Evolutionary conservation across 2,329 filamentous ascomycete genomes (phyloP).

Genomic region (Elsinoe arachidis): DNA sequence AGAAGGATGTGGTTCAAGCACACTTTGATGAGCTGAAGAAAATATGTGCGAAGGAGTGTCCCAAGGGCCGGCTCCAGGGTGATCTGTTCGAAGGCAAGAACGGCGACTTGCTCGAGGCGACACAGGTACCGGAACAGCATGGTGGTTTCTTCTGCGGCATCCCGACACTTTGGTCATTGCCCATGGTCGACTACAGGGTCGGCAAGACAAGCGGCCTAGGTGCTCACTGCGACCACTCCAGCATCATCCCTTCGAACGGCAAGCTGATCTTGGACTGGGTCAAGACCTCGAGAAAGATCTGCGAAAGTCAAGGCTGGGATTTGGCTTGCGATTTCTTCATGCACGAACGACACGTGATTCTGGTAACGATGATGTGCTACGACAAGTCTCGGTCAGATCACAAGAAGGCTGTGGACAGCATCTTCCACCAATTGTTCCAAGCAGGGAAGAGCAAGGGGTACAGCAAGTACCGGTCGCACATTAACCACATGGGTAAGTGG

Average conservation of each 20-base stretch:
- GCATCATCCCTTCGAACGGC: slow-evolving; percentile 2
- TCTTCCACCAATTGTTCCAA: slow-evolving; percentile 4
- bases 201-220: neutral
- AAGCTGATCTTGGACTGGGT: slow-evolving; percentile 6
- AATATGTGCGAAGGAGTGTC: neutral
- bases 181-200: slow-evolving; percentile 2
- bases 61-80: neutral
- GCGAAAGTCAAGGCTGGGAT: slow-evolving; percentile 7
- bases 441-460: neutral
- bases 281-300: neutral
- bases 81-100: slow-evolving; percentile 5
- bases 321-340: slow-evolving; percentile 5
- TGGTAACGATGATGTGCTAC: slow-evolving; percentile 5
- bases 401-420: slow-evolving; percentile 1
- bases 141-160: slow-evolving; percentile 9
- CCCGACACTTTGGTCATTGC: neutral
- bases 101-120: neutral
- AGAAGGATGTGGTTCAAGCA: slow-evolving; percentile 2
- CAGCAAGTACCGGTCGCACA: slow-evolving; percentile 7
- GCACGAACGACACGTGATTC: slow-evolving; percentile 7
- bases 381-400: neutral
- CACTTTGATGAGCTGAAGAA: slow-evolving; percentile 10
- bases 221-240: slow-evolving; percentile 6
- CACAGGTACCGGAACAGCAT: neutral
- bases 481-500: slow-evolving; percentile 9